Conservation (phyloP, 2,329 filamentous ascomycete species). For the Chaetomium olivaceum region DNA sequence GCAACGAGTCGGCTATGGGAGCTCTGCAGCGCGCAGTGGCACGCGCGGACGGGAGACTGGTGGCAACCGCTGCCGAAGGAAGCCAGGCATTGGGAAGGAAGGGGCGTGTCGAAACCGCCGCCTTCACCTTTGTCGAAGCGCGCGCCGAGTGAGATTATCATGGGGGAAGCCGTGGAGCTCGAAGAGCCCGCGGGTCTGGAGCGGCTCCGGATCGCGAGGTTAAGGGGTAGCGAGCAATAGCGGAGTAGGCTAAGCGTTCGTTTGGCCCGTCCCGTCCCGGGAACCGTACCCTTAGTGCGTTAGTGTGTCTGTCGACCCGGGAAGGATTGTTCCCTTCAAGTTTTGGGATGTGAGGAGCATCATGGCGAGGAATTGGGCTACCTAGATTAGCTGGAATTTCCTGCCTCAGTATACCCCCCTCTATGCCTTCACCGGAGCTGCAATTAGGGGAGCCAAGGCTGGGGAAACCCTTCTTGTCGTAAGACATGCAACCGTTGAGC, state of each 20-base stretch:
- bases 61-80: conserved; percentile 66
- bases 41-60: conserved; percentile 64
- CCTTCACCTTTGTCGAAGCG: conserved; percentile 4
- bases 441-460: background rate
- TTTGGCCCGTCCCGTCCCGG: conserved; percentile 12
- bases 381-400: background rate
- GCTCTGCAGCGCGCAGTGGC: conserved; percentile 73
- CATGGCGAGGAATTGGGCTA: background rate
- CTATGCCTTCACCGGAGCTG: too few relatives aligned
- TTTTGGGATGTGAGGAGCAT: background rate
- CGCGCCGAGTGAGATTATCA: conserved; percentile 40
- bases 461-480: background rate
- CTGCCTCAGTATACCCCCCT: background rate
- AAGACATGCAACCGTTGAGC: conserved; percentile 29
- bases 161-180: conserved; percentile 45
- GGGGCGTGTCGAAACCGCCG: conserved; percentile 29
- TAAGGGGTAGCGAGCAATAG: conserved; percentile 31
- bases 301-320: background rate
- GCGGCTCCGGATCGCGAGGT: conserved; percentile 37
- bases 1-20: conserved; percentile 80
- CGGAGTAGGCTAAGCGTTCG: background rate
- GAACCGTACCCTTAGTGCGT: conserved; percentile 10
- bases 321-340: background rate
- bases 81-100: conserved; percentile 48
- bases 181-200: conserved; percentile 48